Percentiles rank a stretch among this genome's conserved stretches.
These are phyloP conservation scores for Cyclanthera cordifolia DNA, from an alignment of 306 rosid genomes.

Conservation along the genomic window DNA sequence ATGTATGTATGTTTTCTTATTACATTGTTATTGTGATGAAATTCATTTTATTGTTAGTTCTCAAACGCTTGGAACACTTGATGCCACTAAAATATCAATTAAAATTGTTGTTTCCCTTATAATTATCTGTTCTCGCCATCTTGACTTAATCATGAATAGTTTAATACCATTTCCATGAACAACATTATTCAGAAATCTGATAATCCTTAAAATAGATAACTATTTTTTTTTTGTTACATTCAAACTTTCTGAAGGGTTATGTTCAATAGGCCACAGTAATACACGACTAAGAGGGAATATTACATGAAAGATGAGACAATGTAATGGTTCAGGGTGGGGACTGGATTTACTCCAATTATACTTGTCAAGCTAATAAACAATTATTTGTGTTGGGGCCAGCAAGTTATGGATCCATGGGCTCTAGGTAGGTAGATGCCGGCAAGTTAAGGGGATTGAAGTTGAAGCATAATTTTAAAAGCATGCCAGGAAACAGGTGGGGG, in stretches of 20 bases:
- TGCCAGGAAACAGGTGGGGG: neutral
- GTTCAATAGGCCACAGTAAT: neutral
- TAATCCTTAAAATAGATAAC: neutral
- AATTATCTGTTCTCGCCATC: neutral
- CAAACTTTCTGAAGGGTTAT: neutral
- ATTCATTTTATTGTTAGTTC: slow-evolving; percentile 16
- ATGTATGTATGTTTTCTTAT: slow-evolving; percentile 42
- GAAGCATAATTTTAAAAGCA: neutral
- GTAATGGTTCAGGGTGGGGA: neutral
- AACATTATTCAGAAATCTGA: neutral
- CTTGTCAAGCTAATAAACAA: neutral
- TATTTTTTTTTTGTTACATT: neutral
- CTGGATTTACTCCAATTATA: neutral
- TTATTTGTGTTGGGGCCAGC: neutral
- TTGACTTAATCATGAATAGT: neutral
- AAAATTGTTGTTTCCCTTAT: neutral
- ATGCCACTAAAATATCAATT: neutral
- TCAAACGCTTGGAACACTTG: neutral
- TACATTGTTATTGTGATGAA: neutral
- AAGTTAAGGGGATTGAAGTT: neutral
- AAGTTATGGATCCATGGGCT: neutral
- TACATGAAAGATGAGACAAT: neutral
- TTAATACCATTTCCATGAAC: neutral
- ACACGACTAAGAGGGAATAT: neutral
- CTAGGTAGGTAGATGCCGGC: neutral